Base-by-base conservation (phyloP, 225 moss, liverwort and hornwort genomes). In the Polytrichum commune region DNA sequence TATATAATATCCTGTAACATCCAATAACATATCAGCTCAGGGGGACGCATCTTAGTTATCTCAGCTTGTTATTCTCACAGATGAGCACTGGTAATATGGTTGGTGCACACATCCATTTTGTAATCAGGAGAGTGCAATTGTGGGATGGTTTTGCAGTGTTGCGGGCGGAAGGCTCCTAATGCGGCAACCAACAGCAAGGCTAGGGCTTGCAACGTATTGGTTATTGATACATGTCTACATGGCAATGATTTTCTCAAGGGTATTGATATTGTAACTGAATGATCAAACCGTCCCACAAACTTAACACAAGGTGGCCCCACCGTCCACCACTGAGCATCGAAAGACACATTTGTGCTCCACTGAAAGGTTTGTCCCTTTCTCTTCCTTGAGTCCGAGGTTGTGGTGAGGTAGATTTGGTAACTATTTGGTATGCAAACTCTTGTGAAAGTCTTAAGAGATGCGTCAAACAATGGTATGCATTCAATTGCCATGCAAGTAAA, bases 151-250 rank as follows among this genome's bases (percentile, higher is more conserved):
- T 54, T 79, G 70, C 93, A 96, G 96, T 86, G 92, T 93, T 87
- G 84, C 84, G 60, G 93, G 93, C 77, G 91, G 90, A 67, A 82
- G 96, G 76, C 26, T 93, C 35, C 76, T 96, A 57, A 96, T 91
- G 72, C 85, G 86, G 64, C 90, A 87, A 77, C 96, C 96, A 73
- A 88, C 81, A 69, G 93, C 89, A 66, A 91, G 96, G 80, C 77
- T 96, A 62, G 85, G 89, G 56, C 80, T 96, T 74, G 90, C 90
- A 28, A 58, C 90, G 33, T 96, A 96, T 82, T 96, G 93, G 96
- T 78, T 96, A 72, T 80, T 90, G 65, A 79, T 96, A 63, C 96
- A 96, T 85, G 69, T 92, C 60, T 96, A 91, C 72, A 89, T 96
- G 83, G 83, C 75, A 64, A 78, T 78, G 75, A 25, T 73, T 32